Conservation (phyloP, 2,329 filamentous ascomycete genomes). For the Colletotrichum gigasporum region DNA sequence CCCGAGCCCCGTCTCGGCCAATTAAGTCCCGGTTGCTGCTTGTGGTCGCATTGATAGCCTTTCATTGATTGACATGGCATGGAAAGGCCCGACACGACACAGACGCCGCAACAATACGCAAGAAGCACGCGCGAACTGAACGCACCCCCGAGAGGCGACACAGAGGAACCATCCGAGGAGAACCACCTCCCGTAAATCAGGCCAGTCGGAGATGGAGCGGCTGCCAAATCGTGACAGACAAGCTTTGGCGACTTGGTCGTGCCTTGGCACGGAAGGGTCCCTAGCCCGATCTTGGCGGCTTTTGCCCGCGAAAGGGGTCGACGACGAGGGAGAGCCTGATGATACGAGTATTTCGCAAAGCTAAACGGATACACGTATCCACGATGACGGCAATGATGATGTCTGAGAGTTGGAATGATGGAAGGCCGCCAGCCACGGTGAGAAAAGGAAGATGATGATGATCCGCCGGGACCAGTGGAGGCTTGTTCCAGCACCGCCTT, state of each 20-base stretch:
- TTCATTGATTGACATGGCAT: too few species aligned
- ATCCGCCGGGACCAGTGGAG: slow-evolving; percentile 3
- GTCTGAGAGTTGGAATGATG: too few species aligned
- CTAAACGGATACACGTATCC: slow-evolving; percentile 1
- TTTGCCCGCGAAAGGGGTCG: not conserved
- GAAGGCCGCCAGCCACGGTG: too few species aligned
- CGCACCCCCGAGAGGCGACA: too few species aligned
- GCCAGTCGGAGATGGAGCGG: not conserved
- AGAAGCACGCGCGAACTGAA: not conserved
- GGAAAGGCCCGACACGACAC: not conserved
- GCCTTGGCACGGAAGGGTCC: slow-evolving; percentile 20
- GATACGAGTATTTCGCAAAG: not conserved
- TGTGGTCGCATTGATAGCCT: slow-evolving; percentile 8
- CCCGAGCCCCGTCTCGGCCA: not conserved
- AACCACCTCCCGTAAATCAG: not conserved
- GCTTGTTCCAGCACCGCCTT: slow-evolving; percentile 14
- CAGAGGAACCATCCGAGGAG: too few species aligned
- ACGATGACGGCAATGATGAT: slow-evolving; percentile 5
- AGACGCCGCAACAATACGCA: too few species aligned
- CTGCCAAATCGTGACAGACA: not conserved
- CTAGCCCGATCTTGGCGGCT: slow-evolving; percentile 18
- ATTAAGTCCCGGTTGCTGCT: not conserved
- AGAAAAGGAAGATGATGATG: too few species aligned
- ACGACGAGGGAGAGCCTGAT: not conserved
- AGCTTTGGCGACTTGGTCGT: slow-evolving; percentile 27